Percentiles rank a stretch among this genome's conserved stretches.
Evolutionary conservation across 2,329 filamentous ascomycete species (phyloP).

Genomic region (Talaromyces sp.): DNA sequence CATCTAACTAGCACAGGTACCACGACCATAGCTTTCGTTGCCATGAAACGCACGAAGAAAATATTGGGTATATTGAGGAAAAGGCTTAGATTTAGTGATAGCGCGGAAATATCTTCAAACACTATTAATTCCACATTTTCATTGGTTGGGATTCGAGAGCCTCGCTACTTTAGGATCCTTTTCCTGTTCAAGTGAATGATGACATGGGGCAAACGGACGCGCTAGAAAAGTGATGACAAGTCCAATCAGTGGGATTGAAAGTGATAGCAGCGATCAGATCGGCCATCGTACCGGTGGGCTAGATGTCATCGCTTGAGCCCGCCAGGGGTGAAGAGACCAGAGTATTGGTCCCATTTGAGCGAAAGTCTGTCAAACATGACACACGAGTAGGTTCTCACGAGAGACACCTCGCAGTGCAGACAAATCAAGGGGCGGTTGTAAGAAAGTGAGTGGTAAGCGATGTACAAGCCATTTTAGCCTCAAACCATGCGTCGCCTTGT

Average conservation of each 20-base stretch:
- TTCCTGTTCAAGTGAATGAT: background rate
- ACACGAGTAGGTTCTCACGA: background rate
- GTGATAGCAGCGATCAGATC: background rate
- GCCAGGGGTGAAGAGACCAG: background rate
- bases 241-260: background rate
- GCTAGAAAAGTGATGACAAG: background rate
- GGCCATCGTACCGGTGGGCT: background rate
- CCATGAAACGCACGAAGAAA: background rate
- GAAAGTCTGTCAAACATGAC: background rate
- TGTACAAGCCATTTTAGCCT: background rate
- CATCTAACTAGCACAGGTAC: background rate
- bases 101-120: background rate
- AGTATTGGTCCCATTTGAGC: background rate
- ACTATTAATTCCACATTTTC: background rate
- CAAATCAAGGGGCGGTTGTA: background rate
- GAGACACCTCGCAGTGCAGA: background rate
- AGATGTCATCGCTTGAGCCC: background rate
- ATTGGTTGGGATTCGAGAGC: background rate
- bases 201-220: background rate
- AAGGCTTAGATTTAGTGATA: background rate
- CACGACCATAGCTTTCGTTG: background rate
- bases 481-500: background rate
- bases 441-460: background rate
- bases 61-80: no score
- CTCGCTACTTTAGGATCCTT: background rate